Base-by-base conservation (phyloP, 495 filamentous ascomycete genomes). In the Talaromyces liani region DNA sequence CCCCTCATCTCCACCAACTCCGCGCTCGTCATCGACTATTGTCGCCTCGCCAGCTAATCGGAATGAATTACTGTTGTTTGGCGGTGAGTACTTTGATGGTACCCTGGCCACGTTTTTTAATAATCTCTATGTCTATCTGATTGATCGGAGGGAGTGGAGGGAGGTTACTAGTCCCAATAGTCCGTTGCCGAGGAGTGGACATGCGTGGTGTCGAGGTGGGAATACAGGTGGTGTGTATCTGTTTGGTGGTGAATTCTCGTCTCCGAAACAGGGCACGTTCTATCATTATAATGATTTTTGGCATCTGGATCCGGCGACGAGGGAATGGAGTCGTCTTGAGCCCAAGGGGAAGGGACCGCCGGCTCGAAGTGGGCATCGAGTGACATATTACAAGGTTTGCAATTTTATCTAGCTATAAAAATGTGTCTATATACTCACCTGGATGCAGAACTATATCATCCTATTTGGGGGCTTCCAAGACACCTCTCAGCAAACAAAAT, bases 281-380 rank as follows among this genome's bases (percentile, higher is more conserved):
- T 97, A 98, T 71, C 94, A 98, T 69, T 98, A 98, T 77, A 96
- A 96, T 73, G 94, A 97, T 71, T 97, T 98, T 71, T 98, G 94
- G 94, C 82, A 90, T 33, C 85, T 97, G 39, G 91, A 97, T 60
- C 86, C 91, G 0, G 79, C 82, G 6, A 84, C 86, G 0, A 82
- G 90, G 62, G 94, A 98, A 77, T 98, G 94, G 94, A 89, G 85
- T 51, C 85, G 91, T 31, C 72, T 98, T 29, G 94, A 98, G 72
- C 80, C 77, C 58, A 97, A 96, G 78, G 90, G 90, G 55, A 92
- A 93, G 72, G 85, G 86, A 0, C 94, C 94, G 22, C 91, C 93
- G 6, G 93, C 94, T 6, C 82, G 94, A 65, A 93, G 89, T 69
- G 94, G 94, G 2, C 94, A 98, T 75, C 84, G 94, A 64, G 94